Percentiles rank a stretch among this genome's conserved stretches.
These are phyloP conservation scores for Polysphondylium violaceum DNA, from an alignment of 78 protist species.

Conservation along the genomic window DNA sequence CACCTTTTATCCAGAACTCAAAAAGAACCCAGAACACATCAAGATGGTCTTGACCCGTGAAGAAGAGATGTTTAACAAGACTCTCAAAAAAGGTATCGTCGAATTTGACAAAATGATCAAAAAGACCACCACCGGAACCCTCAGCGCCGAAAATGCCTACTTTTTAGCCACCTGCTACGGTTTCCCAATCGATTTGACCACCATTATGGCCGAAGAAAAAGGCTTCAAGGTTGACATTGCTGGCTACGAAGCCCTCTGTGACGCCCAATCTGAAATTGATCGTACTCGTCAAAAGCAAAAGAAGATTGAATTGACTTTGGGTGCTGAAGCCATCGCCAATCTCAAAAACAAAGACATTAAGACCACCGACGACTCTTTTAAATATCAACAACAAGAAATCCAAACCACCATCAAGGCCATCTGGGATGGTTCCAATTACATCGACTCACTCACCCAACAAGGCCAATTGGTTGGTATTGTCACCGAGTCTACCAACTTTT, in stretches of 20 bases:
- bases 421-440: constrained; percentile 78
- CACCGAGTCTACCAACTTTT: constrained; percentile 91
- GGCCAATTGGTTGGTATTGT: constrained; percentile 83
- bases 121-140: constrained; percentile 5
- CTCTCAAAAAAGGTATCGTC: constrained; percentile 79
- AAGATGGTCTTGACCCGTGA: constrained; percentile 87
- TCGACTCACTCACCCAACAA: constrained; percentile 24
- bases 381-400: constrained; percentile 76
- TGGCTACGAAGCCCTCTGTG: constrained; percentile 78
- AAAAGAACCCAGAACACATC: constrained; percentile 20
- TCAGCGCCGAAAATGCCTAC: constrained; percentile 83
- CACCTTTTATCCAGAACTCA: constrained; percentile 92
- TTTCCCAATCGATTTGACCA: constrained; percentile 97
- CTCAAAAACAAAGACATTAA: constrained; percentile 50
- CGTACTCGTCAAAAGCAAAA: constrained; percentile 74
- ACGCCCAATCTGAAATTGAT: constrained; percentile 52
- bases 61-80: constrained; percentile 88
- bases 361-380: constrained; percentile 91
- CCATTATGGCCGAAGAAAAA: constrained; percentile 95
- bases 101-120: constrained; percentile 84
- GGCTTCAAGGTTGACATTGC: constrained; percentile 87
- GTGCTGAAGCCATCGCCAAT: constrained; percentile 54
- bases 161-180: constrained; percentile 95
- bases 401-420: constrained; percentile 88
- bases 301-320: constrained; percentile 30